phyloP scores from a whole-genome alignment of 768 basidiomycete species.

The Tylopilus plumbeoviolaceoides region DNA sequence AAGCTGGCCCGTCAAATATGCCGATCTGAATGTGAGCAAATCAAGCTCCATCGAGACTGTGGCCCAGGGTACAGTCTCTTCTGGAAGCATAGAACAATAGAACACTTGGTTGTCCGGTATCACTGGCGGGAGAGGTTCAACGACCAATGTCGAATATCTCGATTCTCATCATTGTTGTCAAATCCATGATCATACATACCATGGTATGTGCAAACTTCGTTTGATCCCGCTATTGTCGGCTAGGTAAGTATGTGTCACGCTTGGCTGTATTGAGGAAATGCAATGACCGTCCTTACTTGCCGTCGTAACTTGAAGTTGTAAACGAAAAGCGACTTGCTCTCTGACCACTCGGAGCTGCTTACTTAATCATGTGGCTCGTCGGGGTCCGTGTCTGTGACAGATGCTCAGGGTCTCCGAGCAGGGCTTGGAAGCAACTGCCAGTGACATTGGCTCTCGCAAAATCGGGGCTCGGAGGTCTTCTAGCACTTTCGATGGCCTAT shows the following conservation, averaged over 20 bases:
- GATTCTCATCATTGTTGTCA: neutral
- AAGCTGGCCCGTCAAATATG: neutral
- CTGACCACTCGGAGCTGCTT: conserved; percentile 3
- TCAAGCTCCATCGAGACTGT: conserved; percentile 8
- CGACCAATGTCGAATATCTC: neutral
- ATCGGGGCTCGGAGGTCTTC: conserved; percentile 17
- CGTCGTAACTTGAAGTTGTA: no score
- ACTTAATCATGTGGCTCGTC: conserved; percentile 4
- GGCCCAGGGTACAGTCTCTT: conserved; percentile 2
- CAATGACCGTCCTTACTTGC: neutral
- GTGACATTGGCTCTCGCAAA: conserved; percentile 15
- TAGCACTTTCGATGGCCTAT: neutral
- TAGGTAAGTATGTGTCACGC: neutral
- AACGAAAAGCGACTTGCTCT: neutral
- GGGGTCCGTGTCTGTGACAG: neutral
- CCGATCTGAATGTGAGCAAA: conserved; percentile 2
- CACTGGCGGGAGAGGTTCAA: neutral
- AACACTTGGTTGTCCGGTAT: neutral
- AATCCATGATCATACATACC: neutral
- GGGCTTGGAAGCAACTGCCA: conserved; percentile 4
- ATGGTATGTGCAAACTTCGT: neutral
- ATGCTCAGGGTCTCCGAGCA: neutral
- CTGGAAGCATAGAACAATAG: conserved; percentile 5
- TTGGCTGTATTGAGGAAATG: neutral
- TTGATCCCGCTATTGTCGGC: conserved; percentile 6